A percentile compares a stretch with the other conserved stretches of the same genome.
Evolutionary conservation across 164 flowering plant genomes (phyloP).

Genomic region (Magnolia kwangsiensis): DNA sequence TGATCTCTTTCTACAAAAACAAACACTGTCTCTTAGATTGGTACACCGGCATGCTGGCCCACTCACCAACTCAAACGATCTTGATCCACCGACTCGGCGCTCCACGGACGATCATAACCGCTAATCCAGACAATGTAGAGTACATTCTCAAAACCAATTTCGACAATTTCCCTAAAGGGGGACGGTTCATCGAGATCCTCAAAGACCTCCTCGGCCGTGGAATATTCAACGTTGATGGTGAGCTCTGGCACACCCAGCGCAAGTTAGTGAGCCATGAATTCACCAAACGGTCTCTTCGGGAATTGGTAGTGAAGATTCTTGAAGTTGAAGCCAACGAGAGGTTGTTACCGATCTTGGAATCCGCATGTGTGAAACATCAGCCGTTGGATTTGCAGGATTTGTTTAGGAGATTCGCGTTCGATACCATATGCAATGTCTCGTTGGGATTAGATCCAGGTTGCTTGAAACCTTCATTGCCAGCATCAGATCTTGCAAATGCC

Average conservation of each 20-base stretch:
- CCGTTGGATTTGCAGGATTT: conserved; percentile 52
- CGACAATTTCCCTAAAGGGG: conserved; percentile 76
- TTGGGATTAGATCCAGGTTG: conserved; percentile 58
- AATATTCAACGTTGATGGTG: conserved; percentile 85
- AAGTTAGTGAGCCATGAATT: conserved; percentile 78
- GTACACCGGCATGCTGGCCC: conserved; percentile 66
- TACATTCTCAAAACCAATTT: conserved; percentile 72
- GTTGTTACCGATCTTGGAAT: conserved; percentile 51
- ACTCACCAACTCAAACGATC: conserved; percentile 57
- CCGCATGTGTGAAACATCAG: conserved; percentile 19
- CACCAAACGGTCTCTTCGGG: conserved; percentile 43
- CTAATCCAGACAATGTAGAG: conserved; percentile 80
- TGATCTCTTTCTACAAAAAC: conserved; percentile 58
- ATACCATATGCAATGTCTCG: conserved; percentile 55
- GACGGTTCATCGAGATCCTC: conserved; percentile 70
- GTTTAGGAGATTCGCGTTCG: conserved; percentile 59
- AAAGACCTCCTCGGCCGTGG: conserved; percentile 84
- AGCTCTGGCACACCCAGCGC: conserved; percentile 60
- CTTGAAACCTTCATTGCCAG: conserved; percentile 33
- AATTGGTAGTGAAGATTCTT: conserved; percentile 35
- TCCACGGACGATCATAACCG: conserved; percentile 56
- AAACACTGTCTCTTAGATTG: conserved; percentile 59
- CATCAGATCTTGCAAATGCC: conserved; percentile 36
- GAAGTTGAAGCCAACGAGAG: conserved; percentile 44
- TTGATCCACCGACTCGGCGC: conserved; percentile 56